These are phyloP conservation scores for Metschnikowia reukaufii DNA, from an alignment of 805 yeast species.

Conservation along the genomic window DNA sequence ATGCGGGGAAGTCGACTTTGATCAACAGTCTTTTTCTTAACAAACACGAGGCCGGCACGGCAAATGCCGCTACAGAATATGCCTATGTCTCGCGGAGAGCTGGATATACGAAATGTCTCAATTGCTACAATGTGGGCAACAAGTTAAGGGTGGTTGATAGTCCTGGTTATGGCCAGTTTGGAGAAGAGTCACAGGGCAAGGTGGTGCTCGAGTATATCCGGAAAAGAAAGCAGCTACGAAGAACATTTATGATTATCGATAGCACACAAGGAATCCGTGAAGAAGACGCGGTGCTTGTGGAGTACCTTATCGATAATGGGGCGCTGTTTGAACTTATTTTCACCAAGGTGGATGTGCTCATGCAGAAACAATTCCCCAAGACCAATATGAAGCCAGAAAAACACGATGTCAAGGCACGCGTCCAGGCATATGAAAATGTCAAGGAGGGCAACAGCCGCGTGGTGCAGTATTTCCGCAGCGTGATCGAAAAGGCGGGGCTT, in stretches of 20 bases:
- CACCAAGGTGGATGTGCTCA: conserved; percentile 70
- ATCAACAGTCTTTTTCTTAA: conserved; percentile 59
- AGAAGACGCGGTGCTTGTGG: conserved; percentile 55
- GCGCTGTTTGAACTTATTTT: conserved; percentile 71
- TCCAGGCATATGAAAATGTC: conserved; percentile 13
- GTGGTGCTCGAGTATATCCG: conserved; percentile 62
- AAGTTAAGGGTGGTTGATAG: conserved; percentile 71
- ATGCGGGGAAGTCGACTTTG: conserved; percentile 83
- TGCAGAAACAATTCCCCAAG: conserved; percentile 25
- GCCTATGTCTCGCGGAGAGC: conserved; percentile 59
- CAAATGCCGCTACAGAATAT: conserved; percentile 29
- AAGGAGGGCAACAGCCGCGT: conserved; percentile 28
- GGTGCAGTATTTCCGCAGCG: conserved; percentile 28
- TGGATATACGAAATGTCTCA: conserved; percentile 63
- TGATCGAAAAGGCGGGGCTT: conserved; percentile 38
- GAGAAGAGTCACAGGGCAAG: conserved; percentile 66
- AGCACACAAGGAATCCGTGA: conserved; percentile 58
- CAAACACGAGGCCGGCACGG: conserved; percentile 26
- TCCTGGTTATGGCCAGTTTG: conserved; percentile 87
- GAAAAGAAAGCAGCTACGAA: conserved; percentile 51
- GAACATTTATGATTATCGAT: conserved; percentile 63
- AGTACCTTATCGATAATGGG: conserved; percentile 52
- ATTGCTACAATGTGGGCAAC: conserved; percentile 67
- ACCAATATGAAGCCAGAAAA: conserved; percentile 12
- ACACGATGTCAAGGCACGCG: conserved; percentile 6